Base-by-base conservation (phyloP, 2,329 filamentous ascomycete genomes). In the Botrytis aclada region DNA sequence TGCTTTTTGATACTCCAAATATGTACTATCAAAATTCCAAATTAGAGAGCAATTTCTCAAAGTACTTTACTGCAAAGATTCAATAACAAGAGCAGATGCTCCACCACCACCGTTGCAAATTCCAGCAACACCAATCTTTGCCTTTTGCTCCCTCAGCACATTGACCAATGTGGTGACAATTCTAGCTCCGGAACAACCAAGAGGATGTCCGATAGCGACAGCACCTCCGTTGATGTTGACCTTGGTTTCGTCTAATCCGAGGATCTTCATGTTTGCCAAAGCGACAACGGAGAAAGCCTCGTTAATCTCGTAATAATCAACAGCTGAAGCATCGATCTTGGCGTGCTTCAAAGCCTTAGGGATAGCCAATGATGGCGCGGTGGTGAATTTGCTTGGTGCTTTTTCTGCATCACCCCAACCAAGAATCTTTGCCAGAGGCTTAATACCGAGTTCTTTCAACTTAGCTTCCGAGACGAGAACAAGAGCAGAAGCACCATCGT, bases 31-130 rank as follows among this genome's bases (percentile, higher is more conserved):
- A 6, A 71, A 71, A 64, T 65, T 54, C n/a, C 34, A 51, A 54
- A 43, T 39, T n/a, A 25, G 66, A 9, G 37, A 56, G 37, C 34
- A 56, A 41, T n/a, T 67, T 67, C 64, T 62, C 16, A 56, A 3
- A 61, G 41, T 18, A 14, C 51, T 73, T 72, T 80, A 81, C 72
- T 81, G 78, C 69, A 81, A 72, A 73, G 77, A 80, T 87, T 99
- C 96, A 80, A 99, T 89, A 75, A 99, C 93, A 77, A 99, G 85
- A 73, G 96, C 96, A 80, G 93, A 97, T 74, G 96, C 96, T 82
- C 96, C 96, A 79, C 96, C 96, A 73, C 96, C 96, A 77, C 96
- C 96, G 83, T 99, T 99, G 90, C 96, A 99, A 81, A 99, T 98
- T 80, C 93, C 96, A 56, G 93, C 95, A 80, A 90, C 93, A 73